phyloP scores from a whole-genome alignment of 352 stramenopile genomes.

The Phytophthora boehmeriae region DNA sequence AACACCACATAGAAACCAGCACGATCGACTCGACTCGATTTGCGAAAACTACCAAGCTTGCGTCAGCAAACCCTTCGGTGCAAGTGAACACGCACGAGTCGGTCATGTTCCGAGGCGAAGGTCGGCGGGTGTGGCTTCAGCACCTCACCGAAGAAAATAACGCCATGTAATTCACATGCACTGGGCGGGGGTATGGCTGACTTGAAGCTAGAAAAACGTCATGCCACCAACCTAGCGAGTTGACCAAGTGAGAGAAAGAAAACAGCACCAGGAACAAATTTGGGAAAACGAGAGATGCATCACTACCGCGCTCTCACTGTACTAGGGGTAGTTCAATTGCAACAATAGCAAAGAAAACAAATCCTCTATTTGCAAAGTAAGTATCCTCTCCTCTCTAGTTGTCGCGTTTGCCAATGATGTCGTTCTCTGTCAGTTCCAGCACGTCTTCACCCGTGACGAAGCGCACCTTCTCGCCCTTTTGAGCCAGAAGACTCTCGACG shows the following conservation, averaged over 20 bases:
- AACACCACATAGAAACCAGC: conserved; percentile 84
- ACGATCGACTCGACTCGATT: conserved; percentile 81
- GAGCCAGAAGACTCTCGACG: conserved; percentile 84
- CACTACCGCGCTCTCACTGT: conserved; percentile 1
- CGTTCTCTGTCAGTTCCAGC: conserved; percentile 80
- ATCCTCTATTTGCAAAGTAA: conserved; percentile 14
- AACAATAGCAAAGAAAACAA: background rate
- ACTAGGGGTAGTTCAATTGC: conserved; percentile 11
- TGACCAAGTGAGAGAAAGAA: conserved; percentile 17
- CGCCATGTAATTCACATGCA: conserved; percentile 11
- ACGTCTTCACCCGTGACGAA: conserved; percentile 82
- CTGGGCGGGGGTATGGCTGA: background rate
- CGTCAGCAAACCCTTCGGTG: conserved; percentile 85
- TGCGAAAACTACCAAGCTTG: conserved; percentile 80
- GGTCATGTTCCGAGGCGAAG: conserved; percentile 81
- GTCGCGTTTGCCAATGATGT: conserved; percentile 51
- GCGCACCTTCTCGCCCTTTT: conserved; percentile 75
- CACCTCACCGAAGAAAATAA: conserved; percentile 59
- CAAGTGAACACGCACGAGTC: conserved; percentile 89
- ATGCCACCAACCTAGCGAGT: conserved; percentile 9
- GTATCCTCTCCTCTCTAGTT: conserved; percentile 12
- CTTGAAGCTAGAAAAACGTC: conserved; percentile 14
- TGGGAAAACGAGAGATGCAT: conserved; percentile 1
- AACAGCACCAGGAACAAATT: conserved; percentile 4
- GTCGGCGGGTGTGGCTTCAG: conserved; percentile 80